A percentile compares a stretch with the other conserved stretches of the same genome.
phyloP scores from a whole-genome alignment of 768 basidiomycete species.

The Trichaptum fuscoviolaceum region DNA sequence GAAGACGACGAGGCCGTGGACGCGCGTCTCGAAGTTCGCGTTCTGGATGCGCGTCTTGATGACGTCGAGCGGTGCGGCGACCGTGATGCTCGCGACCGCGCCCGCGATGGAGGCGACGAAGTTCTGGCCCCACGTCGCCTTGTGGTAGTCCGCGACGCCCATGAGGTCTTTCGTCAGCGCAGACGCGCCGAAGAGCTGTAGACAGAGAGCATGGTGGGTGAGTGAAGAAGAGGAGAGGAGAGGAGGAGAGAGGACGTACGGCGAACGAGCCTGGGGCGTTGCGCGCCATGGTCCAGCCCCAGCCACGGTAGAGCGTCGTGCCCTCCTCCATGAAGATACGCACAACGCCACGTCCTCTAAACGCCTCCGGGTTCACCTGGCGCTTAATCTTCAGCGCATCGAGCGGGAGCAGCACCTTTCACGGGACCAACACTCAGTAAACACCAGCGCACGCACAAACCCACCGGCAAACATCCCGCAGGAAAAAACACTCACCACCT shows the following conservation, averaged over 20 bases:
- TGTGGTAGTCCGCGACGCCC: conserved; percentile 82
- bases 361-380: conserved; percentile 97
- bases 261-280: conserved; percentile 96
- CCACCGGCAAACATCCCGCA: too few species aligned
- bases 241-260: conserved; percentile 41
- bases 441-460: too few species aligned
- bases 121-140: conserved; percentile 97
- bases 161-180: conserved; percentile 91
- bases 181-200: conserved; percentile 92
- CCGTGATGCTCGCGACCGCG: conserved; percentile 90
- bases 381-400: conserved; percentile 98
- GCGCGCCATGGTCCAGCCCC: conserved; percentile 98
- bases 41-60: conserved; percentile 99
- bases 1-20: conserved; percentile 73
- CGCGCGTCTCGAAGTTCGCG: conserved; percentile 90
- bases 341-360: conserved; percentile 88
- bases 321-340: conserved; percentile 92
- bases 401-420: conserved; percentile 84
- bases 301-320: conserved; percentile 87
- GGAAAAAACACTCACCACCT: conserved; percentile 68
- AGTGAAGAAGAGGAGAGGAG: not conserved
- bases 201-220: not conserved
- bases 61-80: conserved; percentile 92
- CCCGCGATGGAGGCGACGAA: conserved; percentile 93
- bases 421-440: too few species aligned